Percentiles rank a stretch among this genome's conserved stretches.
Evolutionary conservation across 2,329 filamentous ascomycete genomes (phyloP).

Genomic region (Byssothecium circinans): DNA sequence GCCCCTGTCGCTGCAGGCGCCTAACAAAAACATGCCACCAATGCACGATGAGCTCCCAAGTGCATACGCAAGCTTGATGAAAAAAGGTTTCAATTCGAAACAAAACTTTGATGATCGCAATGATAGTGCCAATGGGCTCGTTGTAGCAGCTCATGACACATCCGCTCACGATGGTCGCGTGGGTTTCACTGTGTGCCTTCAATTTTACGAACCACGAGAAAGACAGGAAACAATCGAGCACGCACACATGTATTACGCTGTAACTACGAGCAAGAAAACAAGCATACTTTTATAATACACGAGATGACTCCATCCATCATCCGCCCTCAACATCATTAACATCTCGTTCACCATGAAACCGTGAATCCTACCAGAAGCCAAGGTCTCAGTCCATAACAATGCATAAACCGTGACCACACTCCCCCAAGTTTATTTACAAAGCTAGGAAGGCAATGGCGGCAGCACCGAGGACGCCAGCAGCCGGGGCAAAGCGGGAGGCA

Average conservation of each 20-base stretch:
- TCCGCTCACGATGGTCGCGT: no score
- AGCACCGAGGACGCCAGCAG: slow-evolving; percentile 37
- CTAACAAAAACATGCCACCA: background rate
- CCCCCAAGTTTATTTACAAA: slow-evolving; percentile 27
- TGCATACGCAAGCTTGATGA: no score
- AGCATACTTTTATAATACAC: slow-evolving; percentile 17
- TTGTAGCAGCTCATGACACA: no score
- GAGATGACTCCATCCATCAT: slow-evolving; percentile 8
- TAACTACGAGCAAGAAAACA: background rate
- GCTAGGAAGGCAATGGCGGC: slow-evolving; percentile 40
- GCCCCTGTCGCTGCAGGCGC: background rate
- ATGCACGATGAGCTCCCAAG: no score
- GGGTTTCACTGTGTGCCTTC: no score
- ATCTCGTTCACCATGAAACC: slow-evolving; percentile 11
- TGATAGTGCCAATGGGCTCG: no score
- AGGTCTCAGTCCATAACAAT: background rate
- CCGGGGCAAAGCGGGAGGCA: slow-evolving; percentile 37
- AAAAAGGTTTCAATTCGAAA: no score
- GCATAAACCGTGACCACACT: background rate
- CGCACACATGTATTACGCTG: slow-evolving; percentile 15
- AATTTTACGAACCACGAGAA: no score
- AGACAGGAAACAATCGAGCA: slow-evolving; percentile 3
- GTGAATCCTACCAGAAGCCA: background rate
- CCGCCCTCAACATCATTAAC: slow-evolving; percentile 7
- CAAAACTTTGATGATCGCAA: no score